phyloP scores from a whole-genome alignment of 2,329 filamentous ascomycete species.

The Zalaria obscura region DNA sequence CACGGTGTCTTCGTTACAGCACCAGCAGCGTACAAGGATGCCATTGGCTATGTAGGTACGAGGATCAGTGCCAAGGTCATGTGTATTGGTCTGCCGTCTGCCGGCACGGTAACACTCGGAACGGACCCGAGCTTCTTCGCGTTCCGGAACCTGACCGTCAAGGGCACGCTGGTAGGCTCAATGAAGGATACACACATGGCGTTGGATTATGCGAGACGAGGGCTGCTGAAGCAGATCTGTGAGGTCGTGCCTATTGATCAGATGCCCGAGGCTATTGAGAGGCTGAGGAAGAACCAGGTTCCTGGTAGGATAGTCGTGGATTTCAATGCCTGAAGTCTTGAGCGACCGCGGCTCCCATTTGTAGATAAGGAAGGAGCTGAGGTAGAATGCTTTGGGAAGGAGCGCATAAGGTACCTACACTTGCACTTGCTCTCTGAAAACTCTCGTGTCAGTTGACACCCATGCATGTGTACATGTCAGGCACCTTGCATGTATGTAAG shows the following conservation, averaged over 20 bases:
- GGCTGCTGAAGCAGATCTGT: slow-evolving; percentile 30
- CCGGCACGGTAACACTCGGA: slow-evolving; percentile 19
- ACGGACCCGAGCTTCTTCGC: slow-evolving; percentile 19
- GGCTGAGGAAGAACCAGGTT: slow-evolving; percentile 28
- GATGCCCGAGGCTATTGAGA: slow-evolving; percentile 31
- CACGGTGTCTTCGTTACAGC: slow-evolving; percentile 28
- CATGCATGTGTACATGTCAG: too few relatives aligned
- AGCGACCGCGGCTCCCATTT: too few relatives aligned
- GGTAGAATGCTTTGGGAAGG: too few relatives aligned
- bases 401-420: too few relatives aligned
- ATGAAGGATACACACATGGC: slow-evolving; percentile 34
- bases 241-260: slow-evolving; percentile 29
- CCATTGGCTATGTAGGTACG: slow-evolving; percentile 29
- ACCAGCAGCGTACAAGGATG: slow-evolving; percentile 21
- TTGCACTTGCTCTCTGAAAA: too few relatives aligned
- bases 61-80: slow-evolving; percentile 38
- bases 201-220: slow-evolving; percentile 34
- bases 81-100: slow-evolving; percentile 28
- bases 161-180: slow-evolving; percentile 28
- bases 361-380: too few relatives aligned
- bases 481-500: too few relatives aligned
- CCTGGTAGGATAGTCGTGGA: slow-evolving; percentile 33
- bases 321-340: slow-evolving; percentile 22
- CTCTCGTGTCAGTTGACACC: too few relatives aligned
- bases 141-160: slow-evolving; percentile 21